These are phyloP conservation scores for Trypanosoma vivax DNA, from an alignment of 208 protist genomes.

Conservation along the genomic window DNA sequence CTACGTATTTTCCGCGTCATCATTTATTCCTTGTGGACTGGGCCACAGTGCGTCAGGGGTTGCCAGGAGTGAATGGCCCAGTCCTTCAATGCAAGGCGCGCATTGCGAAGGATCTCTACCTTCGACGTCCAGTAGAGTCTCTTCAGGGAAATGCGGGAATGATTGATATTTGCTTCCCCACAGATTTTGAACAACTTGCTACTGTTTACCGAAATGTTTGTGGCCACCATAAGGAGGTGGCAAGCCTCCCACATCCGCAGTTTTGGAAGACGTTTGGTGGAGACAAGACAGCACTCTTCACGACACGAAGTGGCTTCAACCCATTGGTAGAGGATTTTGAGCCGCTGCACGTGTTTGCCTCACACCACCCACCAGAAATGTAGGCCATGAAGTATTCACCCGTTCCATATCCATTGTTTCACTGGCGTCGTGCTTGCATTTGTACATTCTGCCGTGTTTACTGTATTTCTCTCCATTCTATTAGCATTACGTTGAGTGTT, in stretches of 20 bases:
- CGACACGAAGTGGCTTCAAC: conserved; percentile 76
- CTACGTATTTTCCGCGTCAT: conserved; percentile 77
- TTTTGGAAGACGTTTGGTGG: conserved; percentile 81
- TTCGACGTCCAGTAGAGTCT: conserved; percentile 46
- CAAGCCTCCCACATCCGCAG: conserved; percentile 59
- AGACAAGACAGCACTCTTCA: conserved; percentile 79
- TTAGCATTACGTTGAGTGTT: no score
- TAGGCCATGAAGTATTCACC: conserved; percentile 13
- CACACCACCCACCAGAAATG: conserved; percentile 73
- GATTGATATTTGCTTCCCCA: conserved; percentile 86
- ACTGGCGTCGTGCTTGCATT: background rate
- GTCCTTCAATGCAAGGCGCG: conserved; percentile 80
- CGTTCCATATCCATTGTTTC: no score
- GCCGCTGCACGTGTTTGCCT: conserved; percentile 71
- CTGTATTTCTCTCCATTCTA: no score
- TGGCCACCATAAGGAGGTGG: conserved; percentile 59
- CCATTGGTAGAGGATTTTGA: conserved; percentile 80
- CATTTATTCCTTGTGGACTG: conserved; percentile 77
- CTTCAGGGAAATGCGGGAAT: conserved; percentile 73
- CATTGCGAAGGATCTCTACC: conserved; percentile 71
- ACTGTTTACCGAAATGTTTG: conserved; percentile 61
- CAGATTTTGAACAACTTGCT: conserved; percentile 72
- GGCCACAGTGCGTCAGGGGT: conserved; percentile 45
- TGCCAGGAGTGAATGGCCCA: conserved; percentile 67
- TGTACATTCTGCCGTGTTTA: background rate